Percentiles rank a stretch among this genome's conserved stretches.
phyloP scores from a whole-genome alignment of 805 yeast species.

The Candida montana region DNA sequence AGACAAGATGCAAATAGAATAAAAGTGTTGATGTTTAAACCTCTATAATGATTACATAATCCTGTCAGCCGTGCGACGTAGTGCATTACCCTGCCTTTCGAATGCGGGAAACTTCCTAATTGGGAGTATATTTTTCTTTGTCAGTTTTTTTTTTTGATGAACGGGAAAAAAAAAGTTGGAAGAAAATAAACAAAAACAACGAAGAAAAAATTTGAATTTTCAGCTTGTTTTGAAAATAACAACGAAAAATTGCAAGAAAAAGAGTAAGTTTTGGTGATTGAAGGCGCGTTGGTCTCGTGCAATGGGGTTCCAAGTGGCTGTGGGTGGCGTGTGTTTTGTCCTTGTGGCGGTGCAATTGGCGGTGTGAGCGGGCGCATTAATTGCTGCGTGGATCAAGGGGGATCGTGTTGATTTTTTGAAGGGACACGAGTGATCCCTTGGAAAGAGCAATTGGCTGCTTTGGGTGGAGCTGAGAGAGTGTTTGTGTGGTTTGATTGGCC shows the following conservation, averaged over 20 bases:
- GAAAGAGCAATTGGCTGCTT: background rate
- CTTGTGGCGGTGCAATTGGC: background rate
- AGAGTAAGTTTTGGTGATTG: slow-evolving; percentile 3
- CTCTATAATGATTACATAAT: background rate
- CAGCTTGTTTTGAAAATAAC: slow-evolving; percentile 4
- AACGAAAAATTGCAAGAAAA: slow-evolving; percentile 5
- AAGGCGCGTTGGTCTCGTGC: background rate
- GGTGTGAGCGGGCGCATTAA: no score
- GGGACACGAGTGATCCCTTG: slow-evolving; percentile 7
- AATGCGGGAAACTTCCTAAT: background rate
- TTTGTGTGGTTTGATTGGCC: no score
- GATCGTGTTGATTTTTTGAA: background rate
- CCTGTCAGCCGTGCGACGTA: background rate
- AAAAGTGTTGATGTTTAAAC: background rate
- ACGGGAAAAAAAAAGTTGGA: background rate
- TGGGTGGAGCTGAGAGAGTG: no score
- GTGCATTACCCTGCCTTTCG: background rate
- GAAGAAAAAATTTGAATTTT: background rate
- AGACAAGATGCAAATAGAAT: slow-evolving; percentile 6
- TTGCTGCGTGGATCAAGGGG: background rate
- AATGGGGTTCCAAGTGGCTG: background rate
- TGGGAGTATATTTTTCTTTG: background rate
- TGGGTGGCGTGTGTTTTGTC: background rate
- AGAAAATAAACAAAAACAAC: background rate
- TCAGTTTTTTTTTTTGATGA: background rate